phyloP scores from a whole-genome alignment of 2,329 filamentous ascomycete genomes.

The Pseudocercospora eumusae region DNA sequence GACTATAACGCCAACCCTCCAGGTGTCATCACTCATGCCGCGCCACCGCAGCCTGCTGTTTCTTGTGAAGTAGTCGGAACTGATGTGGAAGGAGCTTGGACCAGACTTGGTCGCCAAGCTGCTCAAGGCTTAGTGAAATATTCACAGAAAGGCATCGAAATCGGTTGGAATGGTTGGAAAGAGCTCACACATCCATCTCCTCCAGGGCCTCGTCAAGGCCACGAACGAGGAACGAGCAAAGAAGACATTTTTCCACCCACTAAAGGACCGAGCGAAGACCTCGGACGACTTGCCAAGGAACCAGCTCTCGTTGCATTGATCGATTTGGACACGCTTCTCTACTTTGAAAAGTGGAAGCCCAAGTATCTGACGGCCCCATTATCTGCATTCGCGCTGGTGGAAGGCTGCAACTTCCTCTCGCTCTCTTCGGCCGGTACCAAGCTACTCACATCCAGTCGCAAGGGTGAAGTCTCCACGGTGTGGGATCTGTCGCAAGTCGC shows the following conservation, averaged over 20 bases:
- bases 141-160: slow-evolving; percentile 57
- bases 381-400: slow-evolving; percentile 68
- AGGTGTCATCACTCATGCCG: slow-evolving; percentile 60
- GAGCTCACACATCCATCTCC: slow-evolving; percentile 68
- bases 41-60: slow-evolving; percentile 67
- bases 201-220: slow-evolving; percentile 39
- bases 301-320: slow-evolving; percentile 74
- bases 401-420: slow-evolving; percentile 78
- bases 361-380: slow-evolving; percentile 60
- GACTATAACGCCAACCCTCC: slow-evolving; percentile 56
- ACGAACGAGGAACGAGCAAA: slow-evolving; percentile 24
- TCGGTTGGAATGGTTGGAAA: slow-evolving; percentile 75
- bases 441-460: slow-evolving; percentile 76
- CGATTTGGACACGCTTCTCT: slow-evolving; percentile 64
- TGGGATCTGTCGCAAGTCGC: slow-evolving; percentile 72
- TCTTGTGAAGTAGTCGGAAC: slow-evolving; percentile 72
- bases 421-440: slow-evolving; percentile 73
- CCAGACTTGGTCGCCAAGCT: slow-evolving; percentile 61
- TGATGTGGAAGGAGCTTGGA: slow-evolving; percentile 57
- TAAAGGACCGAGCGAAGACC: slow-evolving; percentile 63
- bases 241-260: slow-evolving; percentile 66
- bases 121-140: slow-evolving; percentile 79
- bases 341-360: slow-evolving; percentile 51
- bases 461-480: slow-evolving; percentile 79
- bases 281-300: slow-evolving; percentile 58